Evolutionary conservation across 148 eudicot genomes (phyloP).

Genomic region (Vaccinium darrowii): DNA sequence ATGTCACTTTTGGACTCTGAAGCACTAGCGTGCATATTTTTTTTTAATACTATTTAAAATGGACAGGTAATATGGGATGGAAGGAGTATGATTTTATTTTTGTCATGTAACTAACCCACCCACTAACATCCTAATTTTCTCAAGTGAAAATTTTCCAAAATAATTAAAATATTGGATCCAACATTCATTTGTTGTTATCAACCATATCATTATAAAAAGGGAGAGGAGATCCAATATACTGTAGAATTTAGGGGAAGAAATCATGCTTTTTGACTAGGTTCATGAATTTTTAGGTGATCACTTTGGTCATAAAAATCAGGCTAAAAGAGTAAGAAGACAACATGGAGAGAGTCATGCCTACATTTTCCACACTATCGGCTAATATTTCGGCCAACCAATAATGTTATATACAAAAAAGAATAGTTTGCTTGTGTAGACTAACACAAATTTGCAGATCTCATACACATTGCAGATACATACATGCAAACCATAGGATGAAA

Average conservation of each 20-base stretch:
- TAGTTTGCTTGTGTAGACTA: background rate
- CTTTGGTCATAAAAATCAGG: conserved; percentile 7
- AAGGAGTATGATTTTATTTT: background rate
- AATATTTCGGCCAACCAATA: background rate
- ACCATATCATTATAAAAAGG: background rate
- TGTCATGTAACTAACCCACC: no score
- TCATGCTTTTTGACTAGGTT: background rate
- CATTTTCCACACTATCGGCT: background rate
- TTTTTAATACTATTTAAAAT: background rate
- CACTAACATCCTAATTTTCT: no score
- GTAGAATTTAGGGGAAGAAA: background rate
- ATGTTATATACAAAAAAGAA: background rate
- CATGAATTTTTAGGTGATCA: background rate
- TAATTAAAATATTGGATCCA: background rate
- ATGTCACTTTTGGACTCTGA: background rate
- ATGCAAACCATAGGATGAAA: background rate
- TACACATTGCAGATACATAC: background rate
- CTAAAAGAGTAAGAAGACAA: background rate
- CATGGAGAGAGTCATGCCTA: background rate
- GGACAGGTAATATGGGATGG: background rate
- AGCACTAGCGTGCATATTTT: no score
- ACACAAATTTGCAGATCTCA: background rate
- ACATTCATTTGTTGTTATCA: background rate
- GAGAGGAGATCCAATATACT: no score
- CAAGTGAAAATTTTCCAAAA: no score